Evolutionary conservation across 169 alveolate genomes (phyloP).

Genomic region (Eimeria tenella): DNA sequence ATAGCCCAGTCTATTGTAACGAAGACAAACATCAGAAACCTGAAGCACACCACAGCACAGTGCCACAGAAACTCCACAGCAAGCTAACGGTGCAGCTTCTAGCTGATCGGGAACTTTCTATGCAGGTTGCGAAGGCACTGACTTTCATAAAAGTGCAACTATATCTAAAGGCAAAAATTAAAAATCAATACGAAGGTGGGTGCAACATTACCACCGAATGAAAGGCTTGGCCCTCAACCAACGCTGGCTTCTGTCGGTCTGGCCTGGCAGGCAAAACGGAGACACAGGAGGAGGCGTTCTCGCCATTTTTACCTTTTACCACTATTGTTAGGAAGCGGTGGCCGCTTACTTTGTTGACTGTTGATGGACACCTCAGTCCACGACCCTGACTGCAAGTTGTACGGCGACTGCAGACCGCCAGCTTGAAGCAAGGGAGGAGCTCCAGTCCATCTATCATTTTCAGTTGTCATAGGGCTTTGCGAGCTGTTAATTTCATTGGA

Average conservation of each 20-base stretch:
- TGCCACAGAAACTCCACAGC: neutral
- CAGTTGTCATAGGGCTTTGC: conserved; percentile 12
- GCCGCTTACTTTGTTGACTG: neutral
- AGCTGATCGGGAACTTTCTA: neutral
- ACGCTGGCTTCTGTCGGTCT: conserved; percentile 10
- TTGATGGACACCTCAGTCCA: conserved; percentile 45
- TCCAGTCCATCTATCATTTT: conserved; percentile 17
- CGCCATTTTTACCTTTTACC: neutral
- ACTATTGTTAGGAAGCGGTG: too few species aligned
- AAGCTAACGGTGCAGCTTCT: neutral
- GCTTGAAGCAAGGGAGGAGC: conserved; percentile 47
- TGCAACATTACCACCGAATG: conserved; percentile 20
- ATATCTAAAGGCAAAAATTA: too few species aligned
- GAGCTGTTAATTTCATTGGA: neutral
- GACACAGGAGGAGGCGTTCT: neutral
- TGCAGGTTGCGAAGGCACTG: neutral
- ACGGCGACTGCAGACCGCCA: neutral
- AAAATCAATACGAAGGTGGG: too few species aligned
- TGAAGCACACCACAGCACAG: conserved; percentile 28
- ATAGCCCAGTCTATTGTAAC: conserved; percentile 77
- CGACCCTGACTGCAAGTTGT: conserved; percentile 42
- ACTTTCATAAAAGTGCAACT: too few species aligned
- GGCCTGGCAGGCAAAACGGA: conserved; percentile 23
- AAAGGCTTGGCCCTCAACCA: conserved; percentile 37
- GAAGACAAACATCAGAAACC: conserved; percentile 54